Conservation (phyloP, 495 filamentous ascomycete species). For the Jackrogersella minutella region DNA sequence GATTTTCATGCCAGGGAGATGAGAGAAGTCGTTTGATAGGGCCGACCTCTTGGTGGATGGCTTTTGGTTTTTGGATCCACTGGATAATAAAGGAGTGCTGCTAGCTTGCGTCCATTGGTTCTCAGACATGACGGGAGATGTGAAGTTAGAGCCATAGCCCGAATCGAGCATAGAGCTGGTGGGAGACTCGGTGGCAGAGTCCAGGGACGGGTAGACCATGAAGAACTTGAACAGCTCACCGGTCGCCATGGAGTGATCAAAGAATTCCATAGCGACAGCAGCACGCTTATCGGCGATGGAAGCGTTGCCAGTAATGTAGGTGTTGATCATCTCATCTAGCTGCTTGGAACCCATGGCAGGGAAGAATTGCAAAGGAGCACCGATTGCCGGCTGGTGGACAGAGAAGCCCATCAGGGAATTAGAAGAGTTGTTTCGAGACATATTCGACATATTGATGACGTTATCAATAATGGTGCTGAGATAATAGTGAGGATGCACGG, state of each 20-base stretch:
- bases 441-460: constrained; percentile 43
- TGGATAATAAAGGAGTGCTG: constrained; percentile 27
- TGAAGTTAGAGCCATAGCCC: constrained; percentile 54
- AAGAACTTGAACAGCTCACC: constrained; percentile 62
- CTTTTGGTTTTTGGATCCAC: constrained; percentile 24
- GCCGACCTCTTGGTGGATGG: constrained; percentile 37
- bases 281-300: constrained; percentile 62
- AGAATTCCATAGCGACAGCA: constrained; percentile 63
- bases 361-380: constrained; percentile 60
- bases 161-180: constrained; percentile 52
- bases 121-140: constrained; percentile 54
- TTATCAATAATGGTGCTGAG: background rate
- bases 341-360: constrained; percentile 61
- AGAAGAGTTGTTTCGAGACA: constrained; percentile 51
- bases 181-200: constrained; percentile 49
- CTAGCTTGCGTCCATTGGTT: constrained; percentile 51
- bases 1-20: constrained; percentile 66
- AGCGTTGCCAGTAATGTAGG: constrained; percentile 57
- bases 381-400: constrained; percentile 58
- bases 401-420: constrained; percentile 56
- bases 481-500: constrained; percentile 22
- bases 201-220: constrained; percentile 52
- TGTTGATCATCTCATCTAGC: constrained; percentile 61
- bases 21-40: constrained; percentile 51
- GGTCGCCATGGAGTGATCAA: constrained; percentile 52